Percentiles rank a stretch among this genome's conserved stretches.
These are phyloP conservation scores for Tetrapyrgos nigripes DNA, from an alignment of 1,284 basidiomycete genomes.

Conservation along the genomic window DNA sequence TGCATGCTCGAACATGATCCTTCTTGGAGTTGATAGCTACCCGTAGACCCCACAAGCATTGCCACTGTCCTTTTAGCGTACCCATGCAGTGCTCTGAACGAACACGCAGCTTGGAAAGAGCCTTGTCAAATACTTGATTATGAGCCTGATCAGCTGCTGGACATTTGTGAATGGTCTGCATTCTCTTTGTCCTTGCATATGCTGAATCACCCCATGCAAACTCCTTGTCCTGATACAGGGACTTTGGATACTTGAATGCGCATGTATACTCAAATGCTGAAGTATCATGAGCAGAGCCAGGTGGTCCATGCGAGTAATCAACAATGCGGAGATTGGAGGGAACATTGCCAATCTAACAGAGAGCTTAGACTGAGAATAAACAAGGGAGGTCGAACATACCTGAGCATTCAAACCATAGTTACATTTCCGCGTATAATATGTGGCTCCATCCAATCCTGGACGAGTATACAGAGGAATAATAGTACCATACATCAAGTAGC, in stretches of 20 bases:
- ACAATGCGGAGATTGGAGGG: constrained; percentile 41
- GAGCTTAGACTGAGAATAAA: constrained; percentile 5
- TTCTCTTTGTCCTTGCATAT: constrained; percentile 32
- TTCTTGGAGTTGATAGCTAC: constrained; percentile 31
- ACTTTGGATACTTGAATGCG: constrained; percentile 32
- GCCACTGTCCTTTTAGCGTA: constrained; percentile 39
- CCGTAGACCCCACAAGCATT: constrained; percentile 37
- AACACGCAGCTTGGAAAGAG: constrained; percentile 33
- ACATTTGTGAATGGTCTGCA: constrained; percentile 39
- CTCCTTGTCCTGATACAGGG: constrained; percentile 39
- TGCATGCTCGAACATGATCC: constrained; percentile 34
- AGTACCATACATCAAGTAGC: too few relatives aligned
- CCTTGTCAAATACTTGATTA: constrained; percentile 38
- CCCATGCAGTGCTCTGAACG: constrained; percentile 44
- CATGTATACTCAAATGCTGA: constrained; percentile 38
- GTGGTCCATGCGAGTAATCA: constrained; percentile 39
- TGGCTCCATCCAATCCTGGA: constrained; percentile 39
- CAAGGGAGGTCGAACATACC: constrained; percentile 21
- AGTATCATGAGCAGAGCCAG: constrained; percentile 44
- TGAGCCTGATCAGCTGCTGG: constrained; percentile 33
- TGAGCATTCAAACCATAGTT: constrained; percentile 44
- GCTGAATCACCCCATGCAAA: constrained; percentile 49
- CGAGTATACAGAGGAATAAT: too few relatives aligned
- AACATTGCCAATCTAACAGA: constrained; percentile 38
- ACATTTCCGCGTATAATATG: constrained; percentile 39